These are phyloP conservation scores for Diaporthe vexans DNA, from an alignment of 2,329 filamentous ascomycete species.

Conservation along the genomic window DNA sequence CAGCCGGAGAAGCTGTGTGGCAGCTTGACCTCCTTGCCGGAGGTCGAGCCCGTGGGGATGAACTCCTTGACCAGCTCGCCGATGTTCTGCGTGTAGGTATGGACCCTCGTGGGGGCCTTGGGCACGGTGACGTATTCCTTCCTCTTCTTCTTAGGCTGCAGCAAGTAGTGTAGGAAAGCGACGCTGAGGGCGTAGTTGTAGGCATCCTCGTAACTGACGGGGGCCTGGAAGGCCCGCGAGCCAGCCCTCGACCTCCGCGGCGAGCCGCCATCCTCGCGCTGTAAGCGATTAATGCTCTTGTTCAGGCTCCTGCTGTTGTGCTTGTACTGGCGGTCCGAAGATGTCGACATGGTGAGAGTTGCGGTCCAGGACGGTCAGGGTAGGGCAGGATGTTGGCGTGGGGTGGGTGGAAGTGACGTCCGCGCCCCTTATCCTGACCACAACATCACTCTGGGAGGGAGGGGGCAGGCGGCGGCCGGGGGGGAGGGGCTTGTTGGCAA, in stretches of 20 bases:
- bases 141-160: constrained; percentile 90
- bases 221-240: constrained; percentile 62
- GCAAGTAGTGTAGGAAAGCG: constrained; percentile 91
- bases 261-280: constrained; percentile 54
- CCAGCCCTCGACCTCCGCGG: constrained; percentile 55
- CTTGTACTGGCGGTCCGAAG: constrained; percentile 62
- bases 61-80: constrained; percentile 93
- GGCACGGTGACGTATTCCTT: constrained; percentile 85
- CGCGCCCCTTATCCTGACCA: constrained; percentile 41
- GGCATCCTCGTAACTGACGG: constrained; percentile 81
- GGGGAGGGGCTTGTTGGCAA: background rate
- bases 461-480: background rate
- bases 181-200: constrained; percentile 92
- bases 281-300: constrained; percentile 60
- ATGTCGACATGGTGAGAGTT: constrained; percentile 62
- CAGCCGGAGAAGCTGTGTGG: constrained; percentile 67
- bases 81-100: constrained; percentile 76
- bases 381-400: constrained; percentile 35
- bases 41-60: constrained; percentile 54
- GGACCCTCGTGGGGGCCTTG: constrained; percentile 70
- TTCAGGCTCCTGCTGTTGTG: constrained; percentile 58
- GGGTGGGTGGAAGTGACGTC: constrained; percentile 39
- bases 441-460: constrained; percentile 38
- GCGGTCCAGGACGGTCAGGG: background rate
- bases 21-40: constrained; percentile 67